phyloP scores from a whole-genome alignment of 2,329 filamentous ascomycete genomes.

The Aureobasidium zeae region DNA sequence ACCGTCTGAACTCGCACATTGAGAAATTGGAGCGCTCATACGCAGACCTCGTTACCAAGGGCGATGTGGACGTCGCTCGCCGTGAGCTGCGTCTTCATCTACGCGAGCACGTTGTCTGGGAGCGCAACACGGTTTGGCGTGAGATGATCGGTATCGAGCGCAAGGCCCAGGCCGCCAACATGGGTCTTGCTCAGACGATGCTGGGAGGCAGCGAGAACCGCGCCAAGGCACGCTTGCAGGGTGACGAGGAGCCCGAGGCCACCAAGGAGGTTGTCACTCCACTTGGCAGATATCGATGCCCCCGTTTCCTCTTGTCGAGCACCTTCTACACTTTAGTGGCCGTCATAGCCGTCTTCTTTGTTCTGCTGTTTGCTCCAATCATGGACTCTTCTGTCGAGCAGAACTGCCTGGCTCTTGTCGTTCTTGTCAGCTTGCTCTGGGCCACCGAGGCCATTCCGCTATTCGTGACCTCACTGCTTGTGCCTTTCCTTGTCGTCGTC shows the following conservation, averaged over 20 bases:
- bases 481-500: constrained; percentile 86
- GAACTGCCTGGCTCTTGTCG: constrained; percentile 86
- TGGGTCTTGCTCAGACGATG: constrained; percentile 68
- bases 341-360: constrained; percentile 63
- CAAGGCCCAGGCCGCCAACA: constrained; percentile 84
- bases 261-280: constrained; percentile 69
- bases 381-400: constrained; percentile 85
- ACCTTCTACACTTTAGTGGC: constrained; percentile 68
- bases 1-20: constrained; percentile 62
- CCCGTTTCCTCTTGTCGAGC: constrained; percentile 73
- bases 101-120: constrained; percentile 96
- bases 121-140: constrained; percentile 96
- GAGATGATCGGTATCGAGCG: constrained; percentile 98
- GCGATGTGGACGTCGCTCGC: constrained; percentile 66
- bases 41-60: constrained; percentile 69
- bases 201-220: constrained; percentile 65
- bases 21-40: constrained; percentile 68
- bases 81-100: constrained; percentile 84
- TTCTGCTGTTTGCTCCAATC: constrained; percentile 67
- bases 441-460: constrained; percentile 96
- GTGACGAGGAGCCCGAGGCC: constrained; percentile 59
- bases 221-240: constrained; percentile 64
- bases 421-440: constrained; percentile 92
- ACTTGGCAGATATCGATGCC: constrained; percentile 64
- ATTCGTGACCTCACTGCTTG: constrained; percentile 88